These are phyloP conservation scores for Barbarea vulgaris DNA, from an alignment of 345 rosid genomes.

Conservation along the genomic window DNA sequence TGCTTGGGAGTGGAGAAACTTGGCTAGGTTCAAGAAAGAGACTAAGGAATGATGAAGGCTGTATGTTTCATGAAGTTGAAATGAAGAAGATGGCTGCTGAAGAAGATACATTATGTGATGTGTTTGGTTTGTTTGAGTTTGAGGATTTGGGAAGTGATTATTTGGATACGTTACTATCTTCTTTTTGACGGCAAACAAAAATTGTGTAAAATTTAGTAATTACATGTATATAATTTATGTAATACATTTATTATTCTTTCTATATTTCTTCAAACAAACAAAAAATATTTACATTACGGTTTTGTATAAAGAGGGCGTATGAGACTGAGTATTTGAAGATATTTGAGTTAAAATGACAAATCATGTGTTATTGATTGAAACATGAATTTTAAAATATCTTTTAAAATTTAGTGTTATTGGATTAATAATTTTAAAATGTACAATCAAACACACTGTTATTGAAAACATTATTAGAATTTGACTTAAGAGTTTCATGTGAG, in stretches of 20 bases:
- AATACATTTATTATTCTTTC: not conserved
- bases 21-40: constrained; percentile 34
- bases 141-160: constrained; percentile 76
- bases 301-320: too few relatives aligned
- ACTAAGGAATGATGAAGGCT: constrained; percentile 5
- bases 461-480: too few relatives aligned
- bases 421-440: too few relatives aligned
- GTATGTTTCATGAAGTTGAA: constrained; percentile 39
- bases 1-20: constrained; percentile 27
- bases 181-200: constrained; percentile 42
- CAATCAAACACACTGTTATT: too few relatives aligned
- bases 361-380: too few relatives aligned
- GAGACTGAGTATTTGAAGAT: too few relatives aligned
- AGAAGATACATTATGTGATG: constrained; percentile 37
- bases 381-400: too few relatives aligned
- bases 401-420: too few relatives aligned
- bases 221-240: not conserved
- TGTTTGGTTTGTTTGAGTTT: constrained; percentile 56
- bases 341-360: too few relatives aligned
- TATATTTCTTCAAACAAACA: not conserved
- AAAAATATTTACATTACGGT: not conserved
- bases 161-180: constrained; percentile 62
- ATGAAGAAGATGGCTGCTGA: constrained; percentile 39
- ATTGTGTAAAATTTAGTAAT: not conserved
- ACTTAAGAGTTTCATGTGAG: too few relatives aligned